Evolutionary conservation across 192 early-diverging fungal genomes (phyloP), one percentile per base, ranked within the genome.

Genomic region (Umbelopsis sp.): DNA sequence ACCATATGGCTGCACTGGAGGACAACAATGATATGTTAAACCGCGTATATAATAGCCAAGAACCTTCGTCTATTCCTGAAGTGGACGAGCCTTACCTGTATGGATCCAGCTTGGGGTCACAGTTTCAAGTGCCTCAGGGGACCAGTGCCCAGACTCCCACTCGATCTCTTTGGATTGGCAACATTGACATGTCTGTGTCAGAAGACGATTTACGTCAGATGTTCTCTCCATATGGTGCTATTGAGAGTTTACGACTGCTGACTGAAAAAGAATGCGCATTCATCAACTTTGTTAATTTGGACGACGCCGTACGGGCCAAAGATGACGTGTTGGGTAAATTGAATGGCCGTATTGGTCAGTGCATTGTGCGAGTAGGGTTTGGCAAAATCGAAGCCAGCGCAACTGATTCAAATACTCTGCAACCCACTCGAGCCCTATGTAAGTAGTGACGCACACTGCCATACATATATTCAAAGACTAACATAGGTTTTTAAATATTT

Each of bases 241-340:
- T 99, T 67, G 97, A 99, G 76, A 90, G 88, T 51, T 81, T 97
- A 48, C 86, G 95, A 27, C 85, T 99, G 64, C 82, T 97, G 20
- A 88, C 91, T 2, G 97, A 99, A 71, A 95, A 95, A 79, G 95
- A 99, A 70, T 97, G 97, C 65, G 97, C 94, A 22, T 99, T 97
- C 78, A 88, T 99, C 66, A 99, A 96, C 72, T 97, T 91, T 75
- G 73, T 84, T 46, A 84, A 88, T 13, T 80, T 93, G 9, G 97
- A 96, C 68, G 94, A 97, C 74, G 97, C 97, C 20, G 76, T 96
- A 41, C 73, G 83, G 25, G 97, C 96, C 12, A 87, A 88, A 66
- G 91, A 94, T 45, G 91, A 91, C 50, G 91, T 99, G 84, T 87
- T 93, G 64, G 82, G 84, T 10, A 69, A 78, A 25, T 76, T 81